Percentiles rank a stretch among this genome's conserved stretches.
Evolutionary conservation across 306 rosid genomes (phyloP).

Genomic region (Ceratonia siliqua): DNA sequence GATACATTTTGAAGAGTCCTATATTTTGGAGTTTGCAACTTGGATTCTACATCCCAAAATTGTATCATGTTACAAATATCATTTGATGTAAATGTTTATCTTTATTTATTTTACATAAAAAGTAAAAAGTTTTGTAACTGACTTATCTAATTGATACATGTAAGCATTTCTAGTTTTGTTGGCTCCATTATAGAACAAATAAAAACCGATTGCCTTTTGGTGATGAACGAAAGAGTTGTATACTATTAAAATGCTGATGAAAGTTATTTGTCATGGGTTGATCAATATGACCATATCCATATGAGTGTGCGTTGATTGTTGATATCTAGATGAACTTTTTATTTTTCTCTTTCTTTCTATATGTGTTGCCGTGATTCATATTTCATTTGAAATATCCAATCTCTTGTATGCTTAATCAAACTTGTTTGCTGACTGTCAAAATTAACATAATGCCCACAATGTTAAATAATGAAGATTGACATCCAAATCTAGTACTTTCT

Average conservation of each 20-base stretch:
- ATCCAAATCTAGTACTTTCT: neutral
- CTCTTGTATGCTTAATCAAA: neutral
- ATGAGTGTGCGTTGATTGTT: no score
- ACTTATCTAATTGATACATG: slow-evolving; percentile 22
- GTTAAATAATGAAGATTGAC: neutral
- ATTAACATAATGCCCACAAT: neutral
- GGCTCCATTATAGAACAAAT: slow-evolving; percentile 1
- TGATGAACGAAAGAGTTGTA: neutral
- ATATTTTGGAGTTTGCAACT: slow-evolving; percentile 26
- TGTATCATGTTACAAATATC: neutral
- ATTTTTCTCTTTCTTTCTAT: slow-evolving; percentile 6
- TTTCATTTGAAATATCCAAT: neutral
- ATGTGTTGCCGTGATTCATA: neutral
- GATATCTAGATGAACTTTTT: neutral
- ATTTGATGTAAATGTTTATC: neutral
- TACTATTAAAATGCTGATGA: slow-evolving; percentile 35
- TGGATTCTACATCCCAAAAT: slow-evolving; percentile 12
- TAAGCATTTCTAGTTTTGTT: neutral
- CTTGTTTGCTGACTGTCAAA: slow-evolving; percentile 7
- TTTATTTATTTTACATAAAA: no score
- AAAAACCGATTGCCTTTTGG: neutral
- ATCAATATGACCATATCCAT: neutral
- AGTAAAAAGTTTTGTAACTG: no score
- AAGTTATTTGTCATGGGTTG: slow-evolving; percentile 16
- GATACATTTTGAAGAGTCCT: slow-evolving; percentile 10